phyloP scores from a whole-genome alignment of 192 early-diverging fungal species.

The Backusella luteola region DNA sequence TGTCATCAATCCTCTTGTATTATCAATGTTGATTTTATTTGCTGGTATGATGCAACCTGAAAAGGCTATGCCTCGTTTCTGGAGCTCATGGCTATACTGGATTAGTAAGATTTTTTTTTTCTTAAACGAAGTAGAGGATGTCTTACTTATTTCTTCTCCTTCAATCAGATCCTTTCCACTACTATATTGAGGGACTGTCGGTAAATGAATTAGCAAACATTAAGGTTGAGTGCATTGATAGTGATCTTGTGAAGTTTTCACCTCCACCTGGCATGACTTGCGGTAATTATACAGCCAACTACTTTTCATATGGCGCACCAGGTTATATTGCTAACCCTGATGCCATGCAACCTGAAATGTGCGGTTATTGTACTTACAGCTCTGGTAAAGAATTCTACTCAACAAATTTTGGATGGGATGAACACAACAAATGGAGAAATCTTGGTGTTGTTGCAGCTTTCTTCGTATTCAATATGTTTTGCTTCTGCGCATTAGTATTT shows the following conservation, averaged over 20 bases:
- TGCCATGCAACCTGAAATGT: slow-evolving; percentile 35
- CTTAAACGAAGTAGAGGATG: background rate
- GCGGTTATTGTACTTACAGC: slow-evolving; percentile 62
- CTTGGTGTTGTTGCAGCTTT: slow-evolving; percentile 64
- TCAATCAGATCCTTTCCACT: slow-evolving; percentile 63
- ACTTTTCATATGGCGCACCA: slow-evolving; percentile 5
- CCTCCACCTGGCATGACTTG: slow-evolving; percentile 63
- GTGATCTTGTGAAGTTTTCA: slow-evolving; percentile 55
- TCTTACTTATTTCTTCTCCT: background rate
- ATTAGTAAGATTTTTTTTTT: slow-evolving; percentile 20
- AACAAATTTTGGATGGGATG: slow-evolving; percentile 47
- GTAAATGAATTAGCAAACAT: slow-evolving; percentile 59
- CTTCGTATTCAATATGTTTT: slow-evolving; percentile 59
- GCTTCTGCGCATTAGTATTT: slow-evolving; percentile 40
- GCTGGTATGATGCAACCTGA: slow-evolving; percentile 67
- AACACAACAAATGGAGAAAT: slow-evolving; percentile 67
- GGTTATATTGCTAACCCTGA: slow-evolving; percentile 17
- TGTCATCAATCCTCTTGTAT: slow-evolving; percentile 65
- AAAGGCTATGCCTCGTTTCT: slow-evolving; percentile 62
- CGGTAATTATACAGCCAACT: slow-evolving; percentile 41
- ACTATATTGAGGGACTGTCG: slow-evolving; percentile 64
- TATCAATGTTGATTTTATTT: slow-evolving; percentile 67
- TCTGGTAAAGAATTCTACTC: slow-evolving; percentile 57
- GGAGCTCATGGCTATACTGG: slow-evolving; percentile 70
- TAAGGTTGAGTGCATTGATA: slow-evolving; percentile 43